Evolutionary conservation across 768 basidiomycete species (phyloP).

Genomic region (Rhizopogon sp.): DNA sequence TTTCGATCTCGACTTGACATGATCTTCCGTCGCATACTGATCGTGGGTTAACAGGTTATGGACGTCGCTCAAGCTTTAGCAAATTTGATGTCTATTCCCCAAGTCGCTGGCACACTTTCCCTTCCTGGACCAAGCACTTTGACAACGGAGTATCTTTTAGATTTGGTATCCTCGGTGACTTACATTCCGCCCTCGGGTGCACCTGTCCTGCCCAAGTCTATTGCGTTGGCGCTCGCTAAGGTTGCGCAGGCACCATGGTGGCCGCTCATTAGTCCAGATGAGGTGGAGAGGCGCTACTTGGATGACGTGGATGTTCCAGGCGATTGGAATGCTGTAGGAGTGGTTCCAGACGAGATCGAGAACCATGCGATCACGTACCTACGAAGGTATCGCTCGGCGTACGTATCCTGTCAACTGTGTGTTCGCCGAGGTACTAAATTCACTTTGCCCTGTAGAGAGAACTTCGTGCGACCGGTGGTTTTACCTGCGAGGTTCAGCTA

Average conservation of each 20-base stretch:
- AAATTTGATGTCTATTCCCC: conserved; percentile 65
- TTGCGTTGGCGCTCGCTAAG: conserved; percentile 62
- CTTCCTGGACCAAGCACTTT: conserved; percentile 89
- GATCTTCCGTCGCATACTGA: conserved; percentile 14
- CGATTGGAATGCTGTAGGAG: conserved; percentile 80
- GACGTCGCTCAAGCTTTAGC: conserved; percentile 91
- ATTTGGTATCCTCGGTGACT: conserved; percentile 78
- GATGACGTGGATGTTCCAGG: conserved; percentile 72
- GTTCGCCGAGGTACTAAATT: conserved; percentile 3
- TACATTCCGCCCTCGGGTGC: conserved; percentile 67
- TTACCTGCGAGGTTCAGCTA: conserved; percentile 49
- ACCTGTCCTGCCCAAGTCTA: conserved; percentile 68
- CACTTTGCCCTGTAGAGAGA: conserved; percentile 40
- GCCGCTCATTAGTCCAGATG: conserved; percentile 88
- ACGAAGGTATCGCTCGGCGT: conserved; percentile 86
- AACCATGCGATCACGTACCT: conserved; percentile 85
- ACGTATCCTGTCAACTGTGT: conserved; percentile 33
- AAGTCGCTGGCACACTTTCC: conserved; percentile 61
- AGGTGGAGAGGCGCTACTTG: conserved; percentile 82
- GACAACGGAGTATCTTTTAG: conserved; percentile 75
- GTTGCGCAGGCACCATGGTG: conserved; percentile 75
- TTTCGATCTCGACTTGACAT: conserved; percentile 8
- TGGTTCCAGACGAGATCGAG: conserved; percentile 82
- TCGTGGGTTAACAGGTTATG: conserved; percentile 53
- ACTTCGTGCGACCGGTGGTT: conserved; percentile 63